Conservation (phyloP, 1,284 basidiomycete species). For the Coniferiporia weirii region DNA sequence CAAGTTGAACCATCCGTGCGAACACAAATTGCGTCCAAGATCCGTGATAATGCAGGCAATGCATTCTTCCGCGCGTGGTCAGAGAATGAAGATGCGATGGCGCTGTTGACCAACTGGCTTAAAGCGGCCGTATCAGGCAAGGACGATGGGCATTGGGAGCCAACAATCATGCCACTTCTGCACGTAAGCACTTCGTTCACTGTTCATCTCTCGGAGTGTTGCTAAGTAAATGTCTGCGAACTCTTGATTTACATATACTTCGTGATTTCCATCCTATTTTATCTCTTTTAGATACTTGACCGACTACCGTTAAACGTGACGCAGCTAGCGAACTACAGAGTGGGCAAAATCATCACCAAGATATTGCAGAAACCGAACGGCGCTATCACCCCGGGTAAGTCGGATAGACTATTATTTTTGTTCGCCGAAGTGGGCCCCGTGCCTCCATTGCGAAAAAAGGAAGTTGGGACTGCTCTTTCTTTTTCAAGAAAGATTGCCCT, state of each 20-base stretch:
- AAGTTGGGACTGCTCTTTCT: not conserved
- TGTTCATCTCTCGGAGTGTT: not conserved
- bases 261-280: too few relatives aligned
- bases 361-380: conserved; percentile 28
- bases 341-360: conserved; percentile 72
- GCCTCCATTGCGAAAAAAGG: too few relatives aligned
- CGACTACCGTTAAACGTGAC: conserved; percentile 69
- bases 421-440: not conserved
- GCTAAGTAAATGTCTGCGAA: too few relatives aligned
- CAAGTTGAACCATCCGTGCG: conserved; percentile 59
- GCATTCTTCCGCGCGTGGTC: conserved; percentile 81
- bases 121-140: conserved; percentile 57
- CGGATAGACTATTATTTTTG: not conserved
- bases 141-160: conserved; percentile 50
- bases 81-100: conserved; percentile 65
- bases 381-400: conserved; percentile 8
- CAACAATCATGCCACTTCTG: conserved; percentile 76
- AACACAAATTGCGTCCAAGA: conserved; percentile 66
- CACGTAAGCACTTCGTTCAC: conserved; percentile 62
- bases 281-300: conserved; percentile 60
- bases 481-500: not conserved
- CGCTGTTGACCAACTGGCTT: conserved; percentile 73
- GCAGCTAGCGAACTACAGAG: conserved; percentile 59
- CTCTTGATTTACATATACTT: too few relatives aligned
- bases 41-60: conserved; percentile 75